These are phyloP conservation scores for Panus rudis DNA, from an alignment of 768 basidiomycete genomes.

Conservation along the genomic window DNA sequence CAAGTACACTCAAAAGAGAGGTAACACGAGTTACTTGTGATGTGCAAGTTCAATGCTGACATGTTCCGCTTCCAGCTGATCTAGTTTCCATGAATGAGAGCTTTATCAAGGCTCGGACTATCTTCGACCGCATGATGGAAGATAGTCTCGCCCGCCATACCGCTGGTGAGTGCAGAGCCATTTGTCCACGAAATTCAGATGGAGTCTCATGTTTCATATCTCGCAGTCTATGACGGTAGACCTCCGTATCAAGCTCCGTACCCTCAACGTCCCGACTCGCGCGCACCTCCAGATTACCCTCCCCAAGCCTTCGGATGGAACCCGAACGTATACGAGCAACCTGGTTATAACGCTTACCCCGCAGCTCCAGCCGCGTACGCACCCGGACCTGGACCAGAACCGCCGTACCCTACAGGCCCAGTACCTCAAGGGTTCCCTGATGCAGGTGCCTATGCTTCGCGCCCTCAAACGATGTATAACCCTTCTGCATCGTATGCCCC, in stretches of 20 bases:
- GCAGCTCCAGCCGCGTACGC: conserved; percentile 23
- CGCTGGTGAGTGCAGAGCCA: conserved; percentile 37
- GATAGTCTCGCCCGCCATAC: conserved; percentile 75
- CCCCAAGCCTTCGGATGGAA: conserved; percentile 50
- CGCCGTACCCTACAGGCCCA: conserved; percentile 16
- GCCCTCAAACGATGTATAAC: conserved; percentile 18
- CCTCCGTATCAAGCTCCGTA: conserved; percentile 21
- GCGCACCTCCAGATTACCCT: conserved; percentile 26
- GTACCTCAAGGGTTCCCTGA: conserved; percentile 7
- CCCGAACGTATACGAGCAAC: conserved; percentile 37
- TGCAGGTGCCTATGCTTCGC: conserved; percentile 19
- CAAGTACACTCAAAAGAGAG: conserved; percentile 93
- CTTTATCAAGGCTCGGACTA: conserved; percentile 80
- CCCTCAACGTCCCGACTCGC: conserved; percentile 25
- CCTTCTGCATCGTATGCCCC: conserved; percentile 17
- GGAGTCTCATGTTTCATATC: conserved; percentile 2
- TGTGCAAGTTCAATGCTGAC: no score
- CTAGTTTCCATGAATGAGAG: conserved; percentile 92
- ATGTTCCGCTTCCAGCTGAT: conserved; percentile 52
- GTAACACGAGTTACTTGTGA: no score
- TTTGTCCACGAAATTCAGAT: neutral
- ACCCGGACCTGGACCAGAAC: conserved; percentile 16
- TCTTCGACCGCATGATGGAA: conserved; percentile 93
- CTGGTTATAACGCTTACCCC: conserved; percentile 34
- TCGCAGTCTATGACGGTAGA: conserved; percentile 49